Evolutionary conservation across 2,329 filamentous ascomycete genomes (phyloP).

Genomic region (Ceratocystis cacaofunesta): DNA sequence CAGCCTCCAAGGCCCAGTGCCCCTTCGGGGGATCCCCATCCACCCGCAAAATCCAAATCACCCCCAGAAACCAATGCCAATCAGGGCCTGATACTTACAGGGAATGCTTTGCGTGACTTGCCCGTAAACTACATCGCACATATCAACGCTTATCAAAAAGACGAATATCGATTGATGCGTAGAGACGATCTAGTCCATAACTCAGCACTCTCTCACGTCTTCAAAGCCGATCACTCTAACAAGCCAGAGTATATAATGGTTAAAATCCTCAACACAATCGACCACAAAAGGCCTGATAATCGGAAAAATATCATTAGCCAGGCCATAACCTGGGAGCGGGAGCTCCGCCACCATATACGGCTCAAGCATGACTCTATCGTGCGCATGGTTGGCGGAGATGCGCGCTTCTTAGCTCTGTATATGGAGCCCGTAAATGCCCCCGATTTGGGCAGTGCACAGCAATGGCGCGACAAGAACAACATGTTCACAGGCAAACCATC

Average conservation of each 20-base stretch:
- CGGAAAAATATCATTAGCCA: slow-evolving; percentile 32
- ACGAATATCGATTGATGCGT: slow-evolving; percentile 4
- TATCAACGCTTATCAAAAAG: not conserved
- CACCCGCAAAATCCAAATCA: not conserved
- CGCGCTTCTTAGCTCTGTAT: slow-evolving; percentile 43
- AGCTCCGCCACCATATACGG: slow-evolving; percentile 40
- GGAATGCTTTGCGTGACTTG: not conserved
- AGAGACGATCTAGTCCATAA: slow-evolving; percentile 1
- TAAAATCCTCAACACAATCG: slow-evolving; percentile 4
- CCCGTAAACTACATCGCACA: not conserved
- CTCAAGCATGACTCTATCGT: slow-evolving; percentile 44
- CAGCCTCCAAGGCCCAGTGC: not conserved
- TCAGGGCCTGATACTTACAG: not conserved
- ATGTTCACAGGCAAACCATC: slow-evolving; percentile 34
- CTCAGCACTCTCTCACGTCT: slow-evolving; percentile 4
- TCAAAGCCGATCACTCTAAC: not conserved
- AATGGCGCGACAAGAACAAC: slow-evolving; percentile 37
- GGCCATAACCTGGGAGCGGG: slow-evolving; percentile 45
- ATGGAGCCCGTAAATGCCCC: slow-evolving; percentile 47
- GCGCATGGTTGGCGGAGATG: slow-evolving; percentile 43
- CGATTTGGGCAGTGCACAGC: slow-evolving; percentile 34
- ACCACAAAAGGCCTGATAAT: not conserved
- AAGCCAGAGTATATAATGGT: slow-evolving; percentile 7
- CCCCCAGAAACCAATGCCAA: not conserved
- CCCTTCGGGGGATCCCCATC: not conserved